phyloP scores from a whole-genome alignment of 345 rosid genomes.

The Brassica cretica region DNA sequence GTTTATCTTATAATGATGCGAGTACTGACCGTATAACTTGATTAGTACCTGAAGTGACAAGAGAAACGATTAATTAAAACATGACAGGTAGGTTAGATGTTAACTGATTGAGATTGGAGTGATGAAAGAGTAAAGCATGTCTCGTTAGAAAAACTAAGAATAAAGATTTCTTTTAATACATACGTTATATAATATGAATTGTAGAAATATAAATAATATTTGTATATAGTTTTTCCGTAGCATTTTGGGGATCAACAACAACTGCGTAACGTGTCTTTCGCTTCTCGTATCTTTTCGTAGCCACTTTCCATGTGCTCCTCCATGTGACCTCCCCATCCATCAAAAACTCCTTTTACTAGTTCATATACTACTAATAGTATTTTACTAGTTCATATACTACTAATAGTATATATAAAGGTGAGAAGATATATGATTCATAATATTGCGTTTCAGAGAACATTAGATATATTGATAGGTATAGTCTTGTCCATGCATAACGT shows the following conservation, averaged over 20 bases:
- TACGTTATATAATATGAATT: not conserved
- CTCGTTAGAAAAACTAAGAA: constrained; percentile 32
- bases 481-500: constrained; percentile 14
- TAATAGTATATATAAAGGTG: not conserved
- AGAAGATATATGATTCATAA: not conserved
- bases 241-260: constrained; percentile 34
- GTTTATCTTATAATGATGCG: not conserved
- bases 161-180: constrained; percentile 1
- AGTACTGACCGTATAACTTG: constrained; percentile 28
- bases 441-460: not conserved
- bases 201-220: not conserved
- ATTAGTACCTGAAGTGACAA: constrained; percentile 22
- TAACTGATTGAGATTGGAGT: constrained; percentile 38
- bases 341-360: not conserved
- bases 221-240: not conserved
- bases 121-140: constrained; percentile 47
- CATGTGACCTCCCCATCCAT: constrained; percentile 42
- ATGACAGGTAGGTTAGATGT: constrained; percentile 9
- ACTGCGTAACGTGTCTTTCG: constrained; percentile 42
- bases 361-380: not conserved
- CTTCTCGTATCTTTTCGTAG: constrained; percentile 39
- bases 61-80: not conserved
- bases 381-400: not conserved
- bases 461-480: constrained; percentile 13
- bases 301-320: constrained; percentile 43